Base-by-base conservation (phyloP, 2,329 filamentous ascomycete species). In the Hymenotorrendiella dingleyae region DNA sequence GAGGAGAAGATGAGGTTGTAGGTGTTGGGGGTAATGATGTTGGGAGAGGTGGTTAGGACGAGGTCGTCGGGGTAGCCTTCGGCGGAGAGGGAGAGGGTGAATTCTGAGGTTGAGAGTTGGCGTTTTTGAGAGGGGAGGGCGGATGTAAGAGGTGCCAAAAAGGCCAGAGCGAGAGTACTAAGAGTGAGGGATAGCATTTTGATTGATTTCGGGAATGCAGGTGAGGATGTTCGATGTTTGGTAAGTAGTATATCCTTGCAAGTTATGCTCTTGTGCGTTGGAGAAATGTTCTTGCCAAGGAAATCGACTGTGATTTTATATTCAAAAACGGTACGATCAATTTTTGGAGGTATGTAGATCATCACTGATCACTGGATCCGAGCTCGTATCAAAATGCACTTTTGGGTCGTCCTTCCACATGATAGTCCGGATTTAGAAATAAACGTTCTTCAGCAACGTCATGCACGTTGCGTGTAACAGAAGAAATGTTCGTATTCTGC, bases 1-100 rank as follows among this genome's bases (percentile, higher is more conserved):
- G 36, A 24, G 8, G 35, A 6, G 36, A 47, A 41, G 14, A 40
- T 22, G 2, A 47, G 36, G 29, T 47, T 16, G 19, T 36, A 19
- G 32, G 19, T 43, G 9, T 36, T 32, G 23, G 41, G 22, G 2
- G 24, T 29, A 21, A 33, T 14, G 24, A 33, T 30, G 40, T 33
- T 33, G 3, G 40, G 20, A 11, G 40, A 14, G 36, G 43, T 34
- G 14, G n/a, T n/a, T n/a, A n/a, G n/a, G n/a, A n/a, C n/a, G n/a
- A n/a, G n/a, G n/a, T n/a, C n/a, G n/a, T 38, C 5, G 17, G 21
- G 28, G 21, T 17, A 35, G 29, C 16, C 17, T 16, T 24, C 29
- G 24, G 28, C 30, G 6, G 14, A 7, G 28, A 41, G 20, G n/a
- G 17, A 12, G 21, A 41, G 7, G 8, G 21, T 1, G 39, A 41